Evolutionary conservation across 352 stramenopile species (phyloP).

Genomic region (Thalassiosira livingstoniorum): DNA sequence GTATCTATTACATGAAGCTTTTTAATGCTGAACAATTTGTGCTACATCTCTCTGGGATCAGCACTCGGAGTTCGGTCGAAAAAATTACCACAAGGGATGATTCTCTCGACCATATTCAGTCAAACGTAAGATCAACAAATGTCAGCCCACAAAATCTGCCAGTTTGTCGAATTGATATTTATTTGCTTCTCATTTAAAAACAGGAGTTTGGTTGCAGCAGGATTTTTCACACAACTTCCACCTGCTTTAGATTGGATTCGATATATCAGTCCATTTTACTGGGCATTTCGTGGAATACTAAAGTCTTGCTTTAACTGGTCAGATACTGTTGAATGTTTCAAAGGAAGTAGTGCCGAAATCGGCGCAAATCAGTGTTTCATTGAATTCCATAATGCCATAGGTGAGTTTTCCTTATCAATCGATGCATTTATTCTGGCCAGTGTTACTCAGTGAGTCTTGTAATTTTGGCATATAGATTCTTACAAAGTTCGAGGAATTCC

Average conservation of each 20-base stretch:
- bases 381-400: slow-evolving; percentile 28
- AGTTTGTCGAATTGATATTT: no score
- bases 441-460: no score
- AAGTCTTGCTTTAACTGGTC: slow-evolving; percentile 33
- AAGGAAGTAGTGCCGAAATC: slow-evolving; percentile 24
- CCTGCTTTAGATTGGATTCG: slow-evolving; percentile 37
- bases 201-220: slow-evolving; percentile 28
- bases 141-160: no score
- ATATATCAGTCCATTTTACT: slow-evolving; percentile 42
- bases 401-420: no score
- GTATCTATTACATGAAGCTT: no score
- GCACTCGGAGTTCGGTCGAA: slow-evolving; percentile 29
- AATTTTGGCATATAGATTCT: no score
- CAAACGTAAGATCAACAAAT: no score
- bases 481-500: slow-evolving; percentile 35
- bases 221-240: slow-evolving; percentile 34
- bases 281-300: slow-evolving; percentile 35
- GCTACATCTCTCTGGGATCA: slow-evolving; percentile 35
- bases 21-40: slow-evolving; percentile 32
- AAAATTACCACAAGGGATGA: slow-evolving; percentile 26
- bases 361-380: slow-evolving; percentile 40
- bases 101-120: slow-evolving; percentile 31
- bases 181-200: no score
- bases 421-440: no score
- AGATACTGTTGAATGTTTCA: slow-evolving; percentile 37